Evolutionary conservation across 2,329 filamentous ascomycete genomes (phyloP), one percentile per base, ranked within the genome.

Genomic region (Monilinia polystroma): DNA sequence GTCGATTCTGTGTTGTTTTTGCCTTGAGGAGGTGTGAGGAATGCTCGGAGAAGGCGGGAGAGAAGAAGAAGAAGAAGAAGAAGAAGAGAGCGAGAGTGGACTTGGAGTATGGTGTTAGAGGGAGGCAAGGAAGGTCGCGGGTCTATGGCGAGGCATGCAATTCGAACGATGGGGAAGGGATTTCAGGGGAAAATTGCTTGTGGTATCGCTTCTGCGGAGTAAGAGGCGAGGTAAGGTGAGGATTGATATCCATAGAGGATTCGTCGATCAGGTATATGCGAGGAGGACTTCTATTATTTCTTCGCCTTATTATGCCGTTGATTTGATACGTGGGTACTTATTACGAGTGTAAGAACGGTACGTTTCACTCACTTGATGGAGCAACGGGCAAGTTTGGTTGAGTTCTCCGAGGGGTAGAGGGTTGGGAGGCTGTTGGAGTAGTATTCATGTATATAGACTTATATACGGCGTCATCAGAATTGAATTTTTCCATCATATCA

Each of bases 311-410:
- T 59, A 59, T 35, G 26, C 43, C 29, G 49, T 49, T 29, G 29
- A 14, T 26, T 35, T 59, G 43, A 49, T 11, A 35, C 29, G 23
- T 20, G 43, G 35, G 57, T 51, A 49, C 29, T n/a, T 60, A 60
- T 2, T 23, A 60, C 26, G 57, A 49, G 43, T 49, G 43, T 49
- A 60, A 5, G 43, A 49, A 51, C 29, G 29, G 29, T 49, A 51
- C 43, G 57, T 38, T 8, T 60, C 20, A 51, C 57, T 49, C 43
- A 20, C 29, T 60, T 38, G 29, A 14, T 49, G 20, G 57, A 60
- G 57, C 6, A 51, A 38, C 12, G n/a, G 20, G 43, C 43, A 47
- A 45, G 18, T 18, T 18, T n/a, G 1, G 12, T 43, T 2, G 43
- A 5, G 43, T 12, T 38, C 38, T 20, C 35, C 20, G 3, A 16